A percentile compares a stretch with the other conserved stretches of the same genome.
Conservation (phyloP, 768 basidiomycete species). For the Trametes cingulata region DNA sequence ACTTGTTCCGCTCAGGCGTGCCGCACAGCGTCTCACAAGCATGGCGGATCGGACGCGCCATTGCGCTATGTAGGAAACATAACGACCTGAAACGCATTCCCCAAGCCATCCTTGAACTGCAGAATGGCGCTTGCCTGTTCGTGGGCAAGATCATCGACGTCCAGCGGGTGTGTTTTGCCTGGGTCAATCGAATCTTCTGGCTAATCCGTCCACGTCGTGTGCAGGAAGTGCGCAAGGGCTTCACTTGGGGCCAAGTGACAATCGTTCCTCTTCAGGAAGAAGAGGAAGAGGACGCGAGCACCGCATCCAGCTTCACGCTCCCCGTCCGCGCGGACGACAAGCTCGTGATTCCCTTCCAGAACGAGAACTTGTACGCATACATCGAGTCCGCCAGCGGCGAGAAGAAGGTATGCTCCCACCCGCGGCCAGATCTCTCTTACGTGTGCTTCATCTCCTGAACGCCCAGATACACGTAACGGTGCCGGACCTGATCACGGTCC, state of each 20-base stretch:
- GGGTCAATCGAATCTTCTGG: background rate
- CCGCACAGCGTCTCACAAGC: conserved; percentile 57
- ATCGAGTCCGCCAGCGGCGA: conserved; percentile 30
- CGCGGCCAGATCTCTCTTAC: background rate
- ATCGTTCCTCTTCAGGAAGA: conserved; percentile 33
- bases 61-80: conserved; percentile 50
- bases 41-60: conserved; percentile 64
- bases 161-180: conserved; percentile 17
- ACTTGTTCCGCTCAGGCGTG: too few species aligned
- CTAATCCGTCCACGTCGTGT: background rate
- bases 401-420: conserved; percentile 28
- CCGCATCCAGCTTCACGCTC: conserved; percentile 12
- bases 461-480: conserved; percentile 52
- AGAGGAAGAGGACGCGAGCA: conserved; percentile 29
- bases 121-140: conserved; percentile 48
- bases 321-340: conserved; percentile 31
- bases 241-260: conserved; percentile 36
- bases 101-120: conserved; percentile 32
- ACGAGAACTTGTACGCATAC: conserved; percentile 59
- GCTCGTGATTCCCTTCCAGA: conserved; percentile 60
- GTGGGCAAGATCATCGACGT: conserved; percentile 60
- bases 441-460: conserved; percentile 7
- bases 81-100: conserved; percentile 42
- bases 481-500: conserved; percentile 64
- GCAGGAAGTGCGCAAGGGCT: conserved; percentile 34